Base-by-base conservation (phyloP, 2,329 filamentous ascomycete genomes). In the Aspergillus udagawae region DNA sequence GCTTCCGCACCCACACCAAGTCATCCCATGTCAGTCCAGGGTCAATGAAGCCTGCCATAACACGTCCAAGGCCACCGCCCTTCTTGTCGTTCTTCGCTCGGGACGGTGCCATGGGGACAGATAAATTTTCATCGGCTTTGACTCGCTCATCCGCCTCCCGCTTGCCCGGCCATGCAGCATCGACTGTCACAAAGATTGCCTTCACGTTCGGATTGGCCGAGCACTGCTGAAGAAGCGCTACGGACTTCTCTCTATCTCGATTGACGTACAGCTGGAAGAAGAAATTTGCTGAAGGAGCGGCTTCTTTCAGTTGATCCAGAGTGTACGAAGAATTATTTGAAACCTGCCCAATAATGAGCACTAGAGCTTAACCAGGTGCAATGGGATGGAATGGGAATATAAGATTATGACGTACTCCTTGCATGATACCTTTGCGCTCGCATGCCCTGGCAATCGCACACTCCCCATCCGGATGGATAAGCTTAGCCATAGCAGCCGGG, bases 401-500 rank as follows among this genome's bases (percentile, higher is more conserved):
- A 29, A 41, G 25, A 25, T 38, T 10, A 14, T 1, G 1, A 66
- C 75, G 57, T 65, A 79, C 76, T 52, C 82, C 83, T 64, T 87
- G 83, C 29, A 86, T 80, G 6, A 86, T 79, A 0, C 82, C 80
- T 14, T 78, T 72, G 2, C 65, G 72, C 52, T 76, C 74, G 57
- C 82, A 83, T 0, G 80, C 85, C 27, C 77, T 74, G 0, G 80
- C 83, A 14, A 87, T 75, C 14, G 79, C 84, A 35, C 79, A 75
- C 70, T 89, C 86, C n/a, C 86, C 87, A 27, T 86, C 81, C 0
- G 82, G 79, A 64, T 89, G 85, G 49, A 86, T 83, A 54, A 88
- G 71, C 52, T 79, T 81, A 3, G 83, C 85, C 81, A 88, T 85
- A 2, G 84, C 84, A 1, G 86, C 84, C 0, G 86, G 86, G 35